Base-by-base conservation (phyloP, 2,329 filamentous ascomycete genomes). In the Cryphonectria japonica region DNA sequence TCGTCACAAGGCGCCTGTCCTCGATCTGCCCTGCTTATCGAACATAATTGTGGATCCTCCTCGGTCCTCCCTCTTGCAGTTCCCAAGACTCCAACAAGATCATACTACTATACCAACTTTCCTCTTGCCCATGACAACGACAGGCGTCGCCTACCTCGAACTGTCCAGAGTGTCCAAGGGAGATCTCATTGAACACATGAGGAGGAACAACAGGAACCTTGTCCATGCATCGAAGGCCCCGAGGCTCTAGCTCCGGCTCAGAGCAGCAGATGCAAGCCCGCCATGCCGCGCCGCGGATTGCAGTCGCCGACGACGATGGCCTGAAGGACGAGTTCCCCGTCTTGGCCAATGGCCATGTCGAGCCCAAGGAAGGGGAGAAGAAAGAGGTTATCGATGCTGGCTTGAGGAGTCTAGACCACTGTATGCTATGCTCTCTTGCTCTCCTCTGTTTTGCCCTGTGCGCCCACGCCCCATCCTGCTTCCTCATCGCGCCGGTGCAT, bases 361-460 rank as follows among this genome's bases (percentile, higher is more conserved):
- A 26, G 67, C 43, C 67, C 2, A 57, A 68, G 26, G 46, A 67
- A 50, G 62, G 7, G 46, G 73, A 62, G 71, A 78, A 73, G 75
- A 78, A 76, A 73, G 76, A 77, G 57, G 81, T 82, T 29, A 82
- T 85, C 61, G 92, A 95, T 80, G 95, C 95, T 68, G 95, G 95
- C 66, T 83, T 97, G 79, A 89, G 89, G 80, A 94, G 92, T 79
- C 83, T 94, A 71, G 89, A 97, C 83, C 92, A 95, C 80, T 95
- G 92, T 91, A 85, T 73, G 86, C 83, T 6, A 19, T 37, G 41
- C 16, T 43, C 34, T 46, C 43, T 11, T n/a, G 46, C 46, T 50
- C 46, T 22, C n/a, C 46, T 22, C 46, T 50, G 46, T 9, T n/a
- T 22, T n/a, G 46, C 46, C 46, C 46, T 50, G 46, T 6, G 1